phyloP scores from a whole-genome alignment of 23 red algal species.

The Gracilaria gracilis region DNA sequence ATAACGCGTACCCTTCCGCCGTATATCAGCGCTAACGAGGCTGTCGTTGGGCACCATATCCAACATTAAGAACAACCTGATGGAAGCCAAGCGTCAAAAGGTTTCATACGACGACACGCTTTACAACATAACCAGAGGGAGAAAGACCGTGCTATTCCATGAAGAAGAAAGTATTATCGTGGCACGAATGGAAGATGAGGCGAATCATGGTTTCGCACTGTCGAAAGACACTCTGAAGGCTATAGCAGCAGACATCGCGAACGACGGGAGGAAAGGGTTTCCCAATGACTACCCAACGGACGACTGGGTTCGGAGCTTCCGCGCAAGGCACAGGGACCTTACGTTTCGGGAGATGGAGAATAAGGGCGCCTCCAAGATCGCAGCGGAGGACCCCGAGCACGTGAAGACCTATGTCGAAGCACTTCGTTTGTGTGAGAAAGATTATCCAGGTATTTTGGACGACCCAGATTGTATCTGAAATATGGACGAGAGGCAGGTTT shows the following conservation, averaged over 20 bases:
- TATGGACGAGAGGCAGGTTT: background rate
- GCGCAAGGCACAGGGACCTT: slow-evolving; percentile 18
- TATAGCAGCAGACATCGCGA: slow-evolving; percentile 1
- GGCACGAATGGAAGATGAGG: background rate
- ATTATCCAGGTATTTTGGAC: background rate
- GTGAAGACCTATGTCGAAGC: background rate
- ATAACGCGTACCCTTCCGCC: too few species aligned
- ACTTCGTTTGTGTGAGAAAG: background rate
- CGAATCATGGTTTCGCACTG: background rate
- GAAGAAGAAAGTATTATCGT: slow-evolving; percentile 27
- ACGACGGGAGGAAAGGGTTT: background rate
- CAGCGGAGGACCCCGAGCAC: background rate
- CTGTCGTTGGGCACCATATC: too few species aligned
- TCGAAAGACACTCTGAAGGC: background rate
- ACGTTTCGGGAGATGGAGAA: slow-evolving; percentile 34
- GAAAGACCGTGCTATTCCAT: background rate
- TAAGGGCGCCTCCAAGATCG: background rate
- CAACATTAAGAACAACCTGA: too few species aligned
- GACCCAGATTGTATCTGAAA: slow-evolving; percentile 2
- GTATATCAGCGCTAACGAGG: too few species aligned
- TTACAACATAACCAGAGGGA: too few species aligned
- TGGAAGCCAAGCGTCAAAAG: too few species aligned
- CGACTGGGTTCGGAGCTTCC: slow-evolving; percentile 15
- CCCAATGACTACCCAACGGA: background rate
- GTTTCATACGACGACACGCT: too few species aligned